Evolutionary conservation across 169 alveolate species (phyloP), one percentile per base, ranked within the genome.

Genomic region (Theileria orientalis): DNA sequence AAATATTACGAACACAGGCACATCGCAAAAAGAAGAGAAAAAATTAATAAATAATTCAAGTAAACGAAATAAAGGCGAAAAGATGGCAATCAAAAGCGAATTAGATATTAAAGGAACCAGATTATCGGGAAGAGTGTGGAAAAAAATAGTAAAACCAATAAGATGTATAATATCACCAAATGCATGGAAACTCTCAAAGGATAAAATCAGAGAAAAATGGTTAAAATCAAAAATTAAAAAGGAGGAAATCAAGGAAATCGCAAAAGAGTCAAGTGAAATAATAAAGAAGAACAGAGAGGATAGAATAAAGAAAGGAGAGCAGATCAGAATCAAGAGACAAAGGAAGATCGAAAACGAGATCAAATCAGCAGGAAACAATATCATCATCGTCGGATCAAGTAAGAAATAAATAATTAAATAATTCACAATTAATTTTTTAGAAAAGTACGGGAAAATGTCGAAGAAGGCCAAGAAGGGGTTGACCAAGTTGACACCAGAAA

Each of bases 81-180:
- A 37, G 37, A 23, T 25, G 44, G 21, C 7, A 9, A 56, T 19
- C 11, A 56, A 27, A 9, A 27, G 66, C 6, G 66, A 56, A 56
- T 62, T 62, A 40, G 19, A 11, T 9, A 79, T 82, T 16, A 74
- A 82, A 51, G 89, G 89, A 32, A 82, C 79, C 30, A 74, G 84
- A 23, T 61, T 82, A 6, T 82, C 89, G 9, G 89, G 89, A 14
- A 77, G 89, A 16, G 72, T 72, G 1, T 82, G 89, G 89, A 82
- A 82, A 56, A 61, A 51, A 35, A 51, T 60, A 25, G 64, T 72
- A 29, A 59, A 61, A n/a, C 89, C 89, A 21, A 30, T 54, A n/a
- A 62, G 89, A 40, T 68, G 80, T 0, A 60, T 79, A 41, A 8
- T 68, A 16, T 40, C 62, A 35, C 66, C 54, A 21, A 60, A 68